These are phyloP conservation scores for Fusarium nelsonii DNA, from an alignment of 2,329 filamentous ascomycete genomes.

Conservation along the genomic window DNA sequence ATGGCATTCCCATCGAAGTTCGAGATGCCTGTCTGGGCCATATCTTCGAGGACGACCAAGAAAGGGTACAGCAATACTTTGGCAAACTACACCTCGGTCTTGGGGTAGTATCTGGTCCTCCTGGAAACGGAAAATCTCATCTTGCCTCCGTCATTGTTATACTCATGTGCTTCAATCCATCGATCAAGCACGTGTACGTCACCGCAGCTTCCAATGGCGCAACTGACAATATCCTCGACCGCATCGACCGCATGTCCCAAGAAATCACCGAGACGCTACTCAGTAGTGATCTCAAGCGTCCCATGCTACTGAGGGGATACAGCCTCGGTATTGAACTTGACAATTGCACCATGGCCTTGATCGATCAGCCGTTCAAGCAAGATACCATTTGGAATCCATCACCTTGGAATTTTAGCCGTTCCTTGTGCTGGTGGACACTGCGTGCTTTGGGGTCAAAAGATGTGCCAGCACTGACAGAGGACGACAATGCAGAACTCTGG, in stretches of 20 bases:
- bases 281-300: accelerated
- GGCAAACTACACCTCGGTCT: neutral
- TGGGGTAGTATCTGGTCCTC: neutral
- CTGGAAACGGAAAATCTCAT: slow-evolving; percentile 1
- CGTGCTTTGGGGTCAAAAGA: neutral
- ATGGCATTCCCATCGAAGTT: accelerated
- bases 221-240: neutral
- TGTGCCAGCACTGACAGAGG: neutral
- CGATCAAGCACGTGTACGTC: neutral
- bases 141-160: neutral
- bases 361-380: accelerated
- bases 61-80: neutral
- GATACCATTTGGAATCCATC: neutral
- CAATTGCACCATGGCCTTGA: neutral
- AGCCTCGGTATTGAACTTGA: neutral
- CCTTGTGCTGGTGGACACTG: slow-evolving; percentile 23
- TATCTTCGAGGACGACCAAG: neutral
- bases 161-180: neutral
- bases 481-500: neutral
- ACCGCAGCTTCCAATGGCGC: neutral
- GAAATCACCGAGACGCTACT: accelerated
- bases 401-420: neutral
- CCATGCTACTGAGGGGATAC: slow-evolving; percentile 15
- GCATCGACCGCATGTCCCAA: accelerated
- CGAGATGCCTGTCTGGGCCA: neutral